Conservation (phyloP, 108 stramenopile genomes). For the Nitzschia putrida region DNA sequence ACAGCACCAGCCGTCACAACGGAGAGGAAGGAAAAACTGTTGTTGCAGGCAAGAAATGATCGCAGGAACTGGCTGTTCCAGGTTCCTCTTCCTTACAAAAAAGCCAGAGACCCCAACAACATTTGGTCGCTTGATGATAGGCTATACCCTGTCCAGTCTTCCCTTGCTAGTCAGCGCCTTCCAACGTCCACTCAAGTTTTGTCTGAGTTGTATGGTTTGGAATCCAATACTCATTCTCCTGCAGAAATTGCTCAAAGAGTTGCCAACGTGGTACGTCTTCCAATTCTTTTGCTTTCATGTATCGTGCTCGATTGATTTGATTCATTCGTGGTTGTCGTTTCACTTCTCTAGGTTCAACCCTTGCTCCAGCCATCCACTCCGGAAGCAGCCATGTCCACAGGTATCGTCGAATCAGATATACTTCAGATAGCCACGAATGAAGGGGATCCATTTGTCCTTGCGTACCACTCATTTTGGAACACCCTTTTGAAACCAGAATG, state of each 20-base stretch:
- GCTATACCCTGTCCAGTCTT: slow-evolving; percentile 24
- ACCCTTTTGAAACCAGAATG: slow-evolving; percentile 46
- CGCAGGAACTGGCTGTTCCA: slow-evolving; percentile 67
- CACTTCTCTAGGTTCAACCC: slow-evolving; percentile 5
- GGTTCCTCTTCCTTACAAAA: slow-evolving; percentile 37
- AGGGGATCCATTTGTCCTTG: slow-evolving; percentile 15
- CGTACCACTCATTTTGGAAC: slow-evolving; percentile 40
- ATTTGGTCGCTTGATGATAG: slow-evolving; percentile 17
- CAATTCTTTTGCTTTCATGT: too few species aligned
- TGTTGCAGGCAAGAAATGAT: slow-evolving; percentile 61
- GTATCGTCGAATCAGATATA: not conserved
- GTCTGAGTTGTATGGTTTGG: slow-evolving; percentile 42
- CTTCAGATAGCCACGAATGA: not conserved
- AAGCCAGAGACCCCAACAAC: slow-evolving; percentile 19
- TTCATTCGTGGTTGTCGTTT: too few species aligned
- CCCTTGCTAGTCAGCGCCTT: slow-evolving; percentile 27
- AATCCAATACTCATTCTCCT: slow-evolving; percentile 3
- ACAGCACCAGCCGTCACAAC: slow-evolving; percentile 38
- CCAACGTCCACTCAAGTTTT: slow-evolving; percentile 30
- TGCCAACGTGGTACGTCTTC: slow-evolving; percentile 30
- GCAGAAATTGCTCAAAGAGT: slow-evolving; percentile 36
- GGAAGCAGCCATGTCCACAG: not conserved
- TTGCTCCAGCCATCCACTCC: not conserved
- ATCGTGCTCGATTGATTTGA: too few species aligned
- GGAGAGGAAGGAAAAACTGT: slow-evolving; percentile 65